Evolutionary conservation across 2,329 filamentous ascomycete species (phyloP), one percentile per base, ranked within the genome.

Genomic region (Colletotrichum sublineola): DNA sequence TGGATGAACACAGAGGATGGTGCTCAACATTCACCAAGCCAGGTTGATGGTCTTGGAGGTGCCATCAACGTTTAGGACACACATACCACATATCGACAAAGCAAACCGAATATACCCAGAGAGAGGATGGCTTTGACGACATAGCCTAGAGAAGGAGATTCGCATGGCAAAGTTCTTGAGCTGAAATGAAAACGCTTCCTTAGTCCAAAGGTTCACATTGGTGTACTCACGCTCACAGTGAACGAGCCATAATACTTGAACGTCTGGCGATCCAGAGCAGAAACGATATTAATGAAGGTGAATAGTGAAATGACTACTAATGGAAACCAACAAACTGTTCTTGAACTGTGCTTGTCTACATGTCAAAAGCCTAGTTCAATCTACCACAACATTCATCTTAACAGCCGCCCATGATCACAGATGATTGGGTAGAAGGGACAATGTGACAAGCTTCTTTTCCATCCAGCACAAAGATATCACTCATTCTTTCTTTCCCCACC

Each of bases 321-420:
- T 31, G 7, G 18, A 5, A 52, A 15, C 11, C 11, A 15, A 15
- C 5, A 52, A 29, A 14, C 2, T 52, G 2, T 14, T 31, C 2
- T 52, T 15, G 0, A 31, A 7, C 0, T 52, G 12, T 15, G 24
- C 0, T 3, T 2, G 18, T 36, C 52, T n/a, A 20, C 7, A 7
- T n/a, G 18, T n/a, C n/a, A 5, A 3, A 56, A 15, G 48, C 2
- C 5, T 46, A 20, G 15, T 29, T 12, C 3, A 8, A 29, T 7
- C 0, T 31, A 15, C 1, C 18, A n/a, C 1, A 36, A 5, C 1
- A 8, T 12, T 5, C 1, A 14, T 6, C 20, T 36, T 36, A 4
- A 36, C 11, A 9, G 18, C 8, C 18, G 0, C 18, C 18, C 11
- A 5, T 36, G 31, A 36, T n/a, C 5, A 56, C 1, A n/a, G 4